phyloP scores from a whole-genome alignment of 108 stramenopile species.

The Cyclotella cryptica region DNA sequence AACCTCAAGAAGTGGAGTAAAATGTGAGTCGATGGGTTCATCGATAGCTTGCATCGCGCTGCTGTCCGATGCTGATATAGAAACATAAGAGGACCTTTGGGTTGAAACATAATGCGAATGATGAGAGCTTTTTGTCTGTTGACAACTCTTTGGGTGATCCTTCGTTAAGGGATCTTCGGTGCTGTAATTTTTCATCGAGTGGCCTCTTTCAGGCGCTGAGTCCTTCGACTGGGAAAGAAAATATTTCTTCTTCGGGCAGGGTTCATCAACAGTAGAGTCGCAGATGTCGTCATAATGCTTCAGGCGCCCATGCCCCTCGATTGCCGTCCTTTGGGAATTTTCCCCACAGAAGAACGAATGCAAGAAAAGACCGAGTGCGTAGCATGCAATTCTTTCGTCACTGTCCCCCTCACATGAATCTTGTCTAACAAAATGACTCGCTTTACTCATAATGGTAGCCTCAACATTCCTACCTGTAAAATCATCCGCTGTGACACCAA shows the following conservation, averaged over 20 bases:
- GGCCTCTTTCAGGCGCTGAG: not conserved
- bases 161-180: no score
- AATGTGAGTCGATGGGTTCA: not conserved
- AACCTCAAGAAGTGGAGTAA: not conserved
- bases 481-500: not conserved
- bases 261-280: not conserved
- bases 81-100: not conserved
- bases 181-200: not conserved
- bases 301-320: not conserved
- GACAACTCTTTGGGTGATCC: no score
- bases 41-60: not conserved
- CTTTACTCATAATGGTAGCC: not conserved
- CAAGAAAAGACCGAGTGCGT: not conserved
- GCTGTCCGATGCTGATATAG: not conserved
- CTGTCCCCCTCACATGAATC: not conserved
- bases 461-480: slow-evolving; percentile 8
- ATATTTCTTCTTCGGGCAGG: slow-evolving; percentile 1
- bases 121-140: not conserved
- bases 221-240: no score
- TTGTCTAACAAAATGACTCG: not conserved
- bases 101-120: not conserved
- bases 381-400: not conserved
- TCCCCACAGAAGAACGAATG: not conserved
- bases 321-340: not conserved
- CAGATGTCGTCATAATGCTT: not conserved